Evolutionary conservation across 2,329 filamentous ascomycete species (phyloP), one percentile per base, ranked within the genome.

Genomic region (Talaromyces sp.): DNA sequence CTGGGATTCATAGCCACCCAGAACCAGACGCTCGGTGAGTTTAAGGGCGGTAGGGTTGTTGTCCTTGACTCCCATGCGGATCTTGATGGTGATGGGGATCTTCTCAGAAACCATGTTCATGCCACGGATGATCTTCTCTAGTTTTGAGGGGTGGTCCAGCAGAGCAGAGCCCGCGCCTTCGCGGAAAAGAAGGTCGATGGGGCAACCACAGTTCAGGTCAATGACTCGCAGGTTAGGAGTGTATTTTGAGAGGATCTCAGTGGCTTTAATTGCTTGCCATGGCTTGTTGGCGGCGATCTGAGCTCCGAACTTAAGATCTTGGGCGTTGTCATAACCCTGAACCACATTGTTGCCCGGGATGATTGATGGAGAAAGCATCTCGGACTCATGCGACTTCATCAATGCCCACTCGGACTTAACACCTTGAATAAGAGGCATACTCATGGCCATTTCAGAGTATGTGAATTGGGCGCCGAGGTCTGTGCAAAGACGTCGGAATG

Each of bases 361-460:
- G 66, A 90, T 86, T 32, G 81, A 83, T 16, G 93, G 93, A 20
- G 91, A 84, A 19, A 77, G 73, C 16, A 88, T 79, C 73, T 99
- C 94, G 6, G 87, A 89, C 69, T 91, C 86, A 69, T 99, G 94
- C 3, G 90, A 90, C 73, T 94, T 95, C 81, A 97, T 85, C 50
- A 99, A 79, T 17, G 94, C 91, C 94, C 94, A 99, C 76, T 99
- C 94, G 1, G 87, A 82, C 74, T 93, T 95, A 59, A 89, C 85
- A 32, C 94, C 94, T 72, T 97, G 91, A 5, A 99, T 82, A 37
- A 99, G 76, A 9, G 93, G 92, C 72, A 96, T 78, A 24, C 90
- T 87, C 83, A 99, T 89, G 3, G 93, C 94, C 94, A 99, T 99
- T 74, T 99, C 94, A 0, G 93, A 97, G 78, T 96, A 99, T 0